Conservation (phyloP, 169 alveolate genomes). For the Cryptosporidium bovis region DNA sequence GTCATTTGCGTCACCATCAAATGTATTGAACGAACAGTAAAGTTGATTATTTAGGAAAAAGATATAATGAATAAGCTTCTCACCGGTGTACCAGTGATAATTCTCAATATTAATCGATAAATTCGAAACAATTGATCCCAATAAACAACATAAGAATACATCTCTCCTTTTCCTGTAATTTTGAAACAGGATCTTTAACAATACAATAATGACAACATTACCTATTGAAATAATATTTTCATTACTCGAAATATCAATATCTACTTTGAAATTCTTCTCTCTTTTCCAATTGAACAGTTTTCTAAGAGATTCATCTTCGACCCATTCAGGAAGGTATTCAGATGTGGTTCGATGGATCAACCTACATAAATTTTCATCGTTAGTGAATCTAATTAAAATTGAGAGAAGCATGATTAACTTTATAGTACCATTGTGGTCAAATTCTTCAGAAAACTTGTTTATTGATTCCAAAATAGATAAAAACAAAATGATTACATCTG, state of each 20-base stretch:
- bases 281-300: slow-evolving; percentile 5
- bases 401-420: slow-evolving; percentile 15
- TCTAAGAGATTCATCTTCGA: slow-evolving; percentile 26
- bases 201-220: slow-evolving; percentile 8
- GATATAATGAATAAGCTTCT: slow-evolving; percentile 36
- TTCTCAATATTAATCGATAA: slow-evolving; percentile 34
- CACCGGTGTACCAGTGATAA: slow-evolving; percentile 54
- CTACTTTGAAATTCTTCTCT: neutral
- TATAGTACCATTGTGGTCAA: neutral
- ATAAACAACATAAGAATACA: slow-evolving; percentile 12
- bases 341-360: slow-evolving; percentile 7
- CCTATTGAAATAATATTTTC: slow-evolving; percentile 37
- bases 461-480: slow-evolving; percentile 37
- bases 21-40: slow-evolving; percentile 31
- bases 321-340: slow-evolving; percentile 49
- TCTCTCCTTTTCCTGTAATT: slow-evolving; percentile 29
- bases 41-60: slow-evolving; percentile 28
- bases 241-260: neutral
- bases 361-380: slow-evolving; percentile 27
- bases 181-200: slow-evolving; percentile 22
- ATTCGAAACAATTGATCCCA: slow-evolving; percentile 20
- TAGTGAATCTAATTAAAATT: slow-evolving; percentile 28
- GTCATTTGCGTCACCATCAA: slow-evolving; percentile 9
- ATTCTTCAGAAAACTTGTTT: slow-evolving; percentile 5
- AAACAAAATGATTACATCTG: slow-evolving; percentile 22